Evolutionary conservation across 352 stramenopile genomes (phyloP).

Genomic region (Globisporangium cylindrosporum): DNA sequence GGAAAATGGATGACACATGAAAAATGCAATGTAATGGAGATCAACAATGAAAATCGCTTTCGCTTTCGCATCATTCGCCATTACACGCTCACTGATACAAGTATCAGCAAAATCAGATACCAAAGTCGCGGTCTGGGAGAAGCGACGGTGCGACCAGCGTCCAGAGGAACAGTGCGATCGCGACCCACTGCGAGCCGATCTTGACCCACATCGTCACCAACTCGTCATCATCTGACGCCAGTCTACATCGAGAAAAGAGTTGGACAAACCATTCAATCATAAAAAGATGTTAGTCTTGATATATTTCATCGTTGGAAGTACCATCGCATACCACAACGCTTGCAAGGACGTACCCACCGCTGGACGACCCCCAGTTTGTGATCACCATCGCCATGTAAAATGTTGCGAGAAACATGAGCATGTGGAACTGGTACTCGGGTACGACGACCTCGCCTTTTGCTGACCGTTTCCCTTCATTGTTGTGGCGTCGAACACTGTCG

Average conservation of each 20-base stretch:
- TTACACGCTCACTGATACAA: background rate
- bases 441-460: slow-evolving; percentile 20
- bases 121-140: slow-evolving; percentile 93
- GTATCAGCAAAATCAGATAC: background rate
- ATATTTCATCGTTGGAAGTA: background rate
- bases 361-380: slow-evolving; percentile 68
- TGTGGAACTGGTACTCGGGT: slow-evolving; percentile 72
- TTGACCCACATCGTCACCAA: slow-evolving; percentile 94
- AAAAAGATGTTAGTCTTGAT: background rate
- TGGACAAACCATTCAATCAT: background rate
- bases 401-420: slow-evolving; percentile 69
- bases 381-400: slow-evolving; percentile 85
- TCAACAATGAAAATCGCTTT: too few species aligned
- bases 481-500: background rate
- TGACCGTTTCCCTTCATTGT: background rate
- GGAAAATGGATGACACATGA: background rate
- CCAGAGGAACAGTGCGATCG: slow-evolving; percentile 92
- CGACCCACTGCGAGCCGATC: slow-evolving; percentile 90
- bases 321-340: background rate
- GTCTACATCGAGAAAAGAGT: background rate
- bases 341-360: slow-evolving; percentile 28
- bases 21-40: too few species aligned
- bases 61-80: background rate
- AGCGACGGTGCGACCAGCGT: slow-evolving; percentile 90
- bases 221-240: slow-evolving; percentile 39